Percentiles rank a stretch among this genome's conserved stretches.
These are phyloP conservation scores for Lactuca saligna DNA, from an alignment of 129 eudicot species.

Conservation along the genomic window DNA sequence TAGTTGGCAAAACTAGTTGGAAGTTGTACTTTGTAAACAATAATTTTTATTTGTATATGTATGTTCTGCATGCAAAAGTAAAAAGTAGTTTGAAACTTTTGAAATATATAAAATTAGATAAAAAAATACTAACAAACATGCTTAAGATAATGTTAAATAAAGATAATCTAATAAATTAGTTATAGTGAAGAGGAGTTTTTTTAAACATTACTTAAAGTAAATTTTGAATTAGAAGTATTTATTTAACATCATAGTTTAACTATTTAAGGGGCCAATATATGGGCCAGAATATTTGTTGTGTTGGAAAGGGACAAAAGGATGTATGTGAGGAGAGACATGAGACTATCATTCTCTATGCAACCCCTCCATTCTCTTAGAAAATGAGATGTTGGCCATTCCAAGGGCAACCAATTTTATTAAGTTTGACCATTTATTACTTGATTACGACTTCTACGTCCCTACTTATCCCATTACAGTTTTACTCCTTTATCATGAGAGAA, in stretches of 20 bases:
- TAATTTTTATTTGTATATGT: no score
- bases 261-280: slow-evolving; percentile 13
- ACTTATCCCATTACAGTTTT: slow-evolving; percentile 5
- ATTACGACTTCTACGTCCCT: slow-evolving; percentile 29
- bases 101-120: no score
- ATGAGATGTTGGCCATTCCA: slow-evolving; percentile 40
- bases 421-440: slow-evolving; percentile 20
- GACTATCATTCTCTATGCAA: slow-evolving; percentile 27
- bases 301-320: slow-evolving; percentile 33
- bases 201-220: no score
- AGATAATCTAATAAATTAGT: no score
- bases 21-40: no score
- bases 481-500: not conserved
- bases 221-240: no score
- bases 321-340: slow-evolving; percentile 20
- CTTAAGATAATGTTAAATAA: no score
- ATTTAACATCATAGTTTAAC: not conserved
- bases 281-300: slow-evolving; percentile 24
- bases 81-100: no score
- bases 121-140: no score
- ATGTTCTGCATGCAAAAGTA: no score
- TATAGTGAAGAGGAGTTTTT: no score
- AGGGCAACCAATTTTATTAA: slow-evolving; percentile 28
- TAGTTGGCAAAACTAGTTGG: no score
- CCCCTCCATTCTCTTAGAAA: slow-evolving; percentile 29